Evolutionary conservation across 108 stramenopile genomes (phyloP).

Genomic region (Conticribra guillardii): DNA sequence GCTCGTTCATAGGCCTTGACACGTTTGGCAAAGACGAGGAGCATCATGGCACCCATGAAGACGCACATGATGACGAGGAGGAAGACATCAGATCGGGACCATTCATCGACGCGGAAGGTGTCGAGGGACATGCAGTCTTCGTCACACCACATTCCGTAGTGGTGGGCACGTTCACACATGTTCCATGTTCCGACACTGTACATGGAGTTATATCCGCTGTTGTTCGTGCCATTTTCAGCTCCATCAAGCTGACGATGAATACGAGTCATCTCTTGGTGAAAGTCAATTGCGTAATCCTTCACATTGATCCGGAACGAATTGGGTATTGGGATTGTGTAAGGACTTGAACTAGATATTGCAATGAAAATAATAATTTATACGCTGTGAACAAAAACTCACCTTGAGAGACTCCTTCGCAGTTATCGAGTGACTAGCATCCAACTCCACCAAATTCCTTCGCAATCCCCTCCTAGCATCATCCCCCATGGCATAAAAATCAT

Average conservation of each 20-base stretch:
- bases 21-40: slow-evolving; percentile 83
- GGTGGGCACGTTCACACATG: slow-evolving; percentile 80
- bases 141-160: slow-evolving; percentile 87
- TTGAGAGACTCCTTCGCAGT: slow-evolving; percentile 31
- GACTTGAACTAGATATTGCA: not conserved
- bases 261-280: slow-evolving; percentile 29
- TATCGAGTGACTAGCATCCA: slow-evolving; percentile 48
- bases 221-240: not conserved
- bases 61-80: slow-evolving; percentile 82
- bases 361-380: not conserved
- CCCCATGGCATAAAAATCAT: slow-evolving; percentile 47
- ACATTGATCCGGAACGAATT: not conserved
- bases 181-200: slow-evolving; percentile 69
- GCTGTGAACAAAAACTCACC: slow-evolving; percentile 14
- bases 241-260: slow-evolving; percentile 31
- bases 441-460: not conserved
- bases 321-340: not conserved
- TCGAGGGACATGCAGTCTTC: slow-evolving; percentile 79
- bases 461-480: slow-evolving; percentile 56
- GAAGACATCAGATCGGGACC: slow-evolving; percentile 83
- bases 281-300: slow-evolving; percentile 41
- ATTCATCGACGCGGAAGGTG: slow-evolving; percentile 78
- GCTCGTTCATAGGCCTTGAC: slow-evolving; percentile 62
- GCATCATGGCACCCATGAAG: slow-evolving; percentile 87
- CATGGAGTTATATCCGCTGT: slow-evolving; percentile 57